Evolutionary conservation across 2,329 filamentous ascomycete species (phyloP).

Genomic region (Neocucurbitaria cava): DNA sequence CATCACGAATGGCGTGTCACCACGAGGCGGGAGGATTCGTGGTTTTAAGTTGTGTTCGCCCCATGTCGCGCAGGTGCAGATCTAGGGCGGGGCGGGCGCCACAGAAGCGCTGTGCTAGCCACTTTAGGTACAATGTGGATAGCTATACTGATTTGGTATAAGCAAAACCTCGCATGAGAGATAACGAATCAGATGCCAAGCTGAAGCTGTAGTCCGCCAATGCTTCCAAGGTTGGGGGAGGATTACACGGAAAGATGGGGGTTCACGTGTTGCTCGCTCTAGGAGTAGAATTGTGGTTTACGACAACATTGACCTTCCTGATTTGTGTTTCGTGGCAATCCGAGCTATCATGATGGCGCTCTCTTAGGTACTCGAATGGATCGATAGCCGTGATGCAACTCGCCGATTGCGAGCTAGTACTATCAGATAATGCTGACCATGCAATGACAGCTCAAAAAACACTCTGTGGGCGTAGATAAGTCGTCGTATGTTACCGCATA

Average conservation of each 20-base stretch:
- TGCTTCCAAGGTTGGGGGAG: conserved; percentile 28
- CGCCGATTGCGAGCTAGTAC: not conserved
- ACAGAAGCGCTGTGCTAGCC: conserved; percentile 26
- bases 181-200: conserved; percentile 33
- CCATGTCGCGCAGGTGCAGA: conserved; percentile 18
- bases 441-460: not conserved
- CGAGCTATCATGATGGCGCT: not conserved
- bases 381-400: not conserved
- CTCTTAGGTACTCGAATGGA: conserved; percentile 9
- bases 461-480: not conserved
- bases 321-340: not conserved
- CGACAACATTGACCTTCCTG: not conserved
- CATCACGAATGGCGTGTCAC: conserved; percentile 12
- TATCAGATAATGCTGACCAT: not conserved
- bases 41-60: conserved; percentile 25
- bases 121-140: conserved; percentile 27
- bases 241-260: conserved; percentile 18
- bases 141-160: conserved; percentile 21
- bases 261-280: not conserved
- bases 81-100: conserved; percentile 34
- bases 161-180: conserved; percentile 14
- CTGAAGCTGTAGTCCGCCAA: conserved; percentile 19
- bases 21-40: conserved; percentile 15
- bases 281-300: not conserved
- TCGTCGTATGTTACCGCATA: not conserved